Base-by-base conservation (phyloP, 306 rosid species). In the Ammopiptanthus mongolicus region DNA sequence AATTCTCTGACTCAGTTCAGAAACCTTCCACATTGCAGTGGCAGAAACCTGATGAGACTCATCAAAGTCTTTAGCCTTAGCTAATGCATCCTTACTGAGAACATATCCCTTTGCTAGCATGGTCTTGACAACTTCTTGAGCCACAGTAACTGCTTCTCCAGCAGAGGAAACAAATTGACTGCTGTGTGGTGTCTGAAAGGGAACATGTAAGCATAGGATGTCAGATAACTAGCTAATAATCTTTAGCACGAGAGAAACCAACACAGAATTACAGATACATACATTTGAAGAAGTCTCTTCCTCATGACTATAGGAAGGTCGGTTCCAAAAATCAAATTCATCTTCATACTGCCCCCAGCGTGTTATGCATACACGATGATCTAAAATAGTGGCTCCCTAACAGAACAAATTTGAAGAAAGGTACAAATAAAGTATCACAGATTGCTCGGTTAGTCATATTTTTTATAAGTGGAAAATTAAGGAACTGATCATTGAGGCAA, bases 321-420 rank as follows among this genome's bases (percentile, higher is more conserved):
- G 83, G 70, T 82, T 90, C 97, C 97, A 91, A 74, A 95, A 91
- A 71, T 83, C 85, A 75, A 60, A 87, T 69, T 87, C 92, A 65
- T 88, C 93, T 76, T 81, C 87, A 83, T 74, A 73, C 13, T 87
- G 88, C 34, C 98, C 98, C 98, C 98, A 95, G 74, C 86, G 96
- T 7, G 96, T 86, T 78, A 95, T 91, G 89, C 92, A 95, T 17
- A 95, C 96, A 17, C 90, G 91, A 76, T 95, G 96, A 75, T 95
- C 98, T 51, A 90, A 81, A 77, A 95, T 91, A 61, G 97, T 85
- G 59, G 98, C 98, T 58, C 96, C 98, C 98, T 95, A 85, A 65
- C 48, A 83, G 10, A 81, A 37, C 53, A 85, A 39, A 66, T 55
- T 31, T 12, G 31, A 71, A 60, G 34, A 46, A 58, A 69, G 44